These are phyloP conservation scores for Miamiensis avidus DNA, from an alignment of 169 alveolate species.

Conservation along the genomic window DNA sequence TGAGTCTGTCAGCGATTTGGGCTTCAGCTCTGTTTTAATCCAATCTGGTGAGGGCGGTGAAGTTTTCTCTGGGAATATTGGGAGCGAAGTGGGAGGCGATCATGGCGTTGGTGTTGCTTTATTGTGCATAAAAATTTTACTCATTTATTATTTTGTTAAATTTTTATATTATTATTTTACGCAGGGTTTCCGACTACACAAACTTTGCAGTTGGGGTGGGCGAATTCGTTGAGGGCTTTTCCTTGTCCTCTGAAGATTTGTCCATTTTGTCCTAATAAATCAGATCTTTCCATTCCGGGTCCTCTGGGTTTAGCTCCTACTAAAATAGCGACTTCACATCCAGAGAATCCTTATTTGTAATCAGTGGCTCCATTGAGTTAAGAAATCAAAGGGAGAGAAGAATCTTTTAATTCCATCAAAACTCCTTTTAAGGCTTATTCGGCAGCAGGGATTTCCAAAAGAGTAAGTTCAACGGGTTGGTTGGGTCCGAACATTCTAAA, in stretches of 20 bases:
- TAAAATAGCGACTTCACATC: constrained; percentile 74
- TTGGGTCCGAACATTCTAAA: constrained; percentile 14
- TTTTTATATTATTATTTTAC: neutral
- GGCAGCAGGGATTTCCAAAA: constrained; percentile 10
- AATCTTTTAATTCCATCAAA: constrained; percentile 73
- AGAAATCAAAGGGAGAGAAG: constrained; percentile 67
- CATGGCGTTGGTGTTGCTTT: constrained; percentile 77
- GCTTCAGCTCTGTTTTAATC: constrained; percentile 80
- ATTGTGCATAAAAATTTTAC: too few relatives aligned
- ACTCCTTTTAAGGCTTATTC: constrained; percentile 61
- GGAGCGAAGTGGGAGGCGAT: constrained; percentile 60
- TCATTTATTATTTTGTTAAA: too few relatives aligned
- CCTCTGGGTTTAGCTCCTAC: constrained; percentile 85
- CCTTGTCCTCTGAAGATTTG: constrained; percentile 77
- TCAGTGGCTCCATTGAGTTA: constrained; percentile 60
- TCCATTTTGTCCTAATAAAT: constrained; percentile 70
- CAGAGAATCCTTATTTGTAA: constrained; percentile 72
- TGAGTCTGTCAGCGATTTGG: constrained; percentile 56
- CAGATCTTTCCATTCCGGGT: constrained; percentile 89
- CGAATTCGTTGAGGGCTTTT: constrained; percentile 66
- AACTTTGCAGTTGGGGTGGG: constrained; percentile 74
- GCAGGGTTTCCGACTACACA: constrained; percentile 84
- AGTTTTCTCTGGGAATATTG: constrained; percentile 71
- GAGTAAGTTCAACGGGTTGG: constrained; percentile 5
- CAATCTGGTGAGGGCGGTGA: constrained; percentile 79